Percentiles rank a stretch among this genome's conserved stretches.
Evolutionary conservation across 371 early-diverging fungal genomes (phyloP).

Genomic region (Blastocladiella emersonii): DNA sequence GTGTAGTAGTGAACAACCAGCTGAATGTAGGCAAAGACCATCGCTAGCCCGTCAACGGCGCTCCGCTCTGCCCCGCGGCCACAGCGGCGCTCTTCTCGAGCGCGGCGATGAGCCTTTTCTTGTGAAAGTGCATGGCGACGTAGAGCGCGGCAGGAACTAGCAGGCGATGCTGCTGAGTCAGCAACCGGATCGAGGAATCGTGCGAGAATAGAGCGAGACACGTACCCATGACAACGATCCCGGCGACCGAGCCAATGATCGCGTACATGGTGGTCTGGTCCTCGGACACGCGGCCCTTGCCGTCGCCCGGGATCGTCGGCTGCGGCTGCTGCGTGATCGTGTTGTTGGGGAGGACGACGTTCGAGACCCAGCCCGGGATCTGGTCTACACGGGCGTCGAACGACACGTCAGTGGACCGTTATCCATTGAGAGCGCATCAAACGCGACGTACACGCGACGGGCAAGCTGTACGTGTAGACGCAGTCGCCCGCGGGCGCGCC

Average conservation of each 20-base stretch:
- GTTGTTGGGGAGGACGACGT: background rate
- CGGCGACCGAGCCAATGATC: background rate
- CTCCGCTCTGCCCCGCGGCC: too few relatives aligned
- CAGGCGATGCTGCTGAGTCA: background rate
- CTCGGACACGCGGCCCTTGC: background rate
- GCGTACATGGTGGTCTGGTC: slow-evolving; percentile 2
- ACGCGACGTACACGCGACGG: slow-evolving; percentile 1
- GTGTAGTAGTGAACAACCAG: too few relatives aligned
- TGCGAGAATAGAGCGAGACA: background rate
- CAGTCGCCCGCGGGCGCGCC: slow-evolving; percentile 6
- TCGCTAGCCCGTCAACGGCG: too few relatives aligned
- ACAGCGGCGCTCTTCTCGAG: too few relatives aligned
- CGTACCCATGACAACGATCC: background rate
- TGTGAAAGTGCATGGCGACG: background rate
- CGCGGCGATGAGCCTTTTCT: background rate
- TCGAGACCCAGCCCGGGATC: background rate
- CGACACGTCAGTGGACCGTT: background rate
- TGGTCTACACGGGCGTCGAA: background rate
- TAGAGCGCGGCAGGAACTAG: background rate
- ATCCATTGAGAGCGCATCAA: background rate
- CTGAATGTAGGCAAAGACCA: too few relatives aligned
- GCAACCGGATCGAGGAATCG: background rate
- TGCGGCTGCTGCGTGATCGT: background rate
- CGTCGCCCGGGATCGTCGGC: background rate
- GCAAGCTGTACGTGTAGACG: slow-evolving; percentile 5